Evolutionary conservation across 1,139 yeast genomes (phyloP), one percentile per base, ranked within the genome.

Genomic region (Suhomyces kunorum): DNA sequence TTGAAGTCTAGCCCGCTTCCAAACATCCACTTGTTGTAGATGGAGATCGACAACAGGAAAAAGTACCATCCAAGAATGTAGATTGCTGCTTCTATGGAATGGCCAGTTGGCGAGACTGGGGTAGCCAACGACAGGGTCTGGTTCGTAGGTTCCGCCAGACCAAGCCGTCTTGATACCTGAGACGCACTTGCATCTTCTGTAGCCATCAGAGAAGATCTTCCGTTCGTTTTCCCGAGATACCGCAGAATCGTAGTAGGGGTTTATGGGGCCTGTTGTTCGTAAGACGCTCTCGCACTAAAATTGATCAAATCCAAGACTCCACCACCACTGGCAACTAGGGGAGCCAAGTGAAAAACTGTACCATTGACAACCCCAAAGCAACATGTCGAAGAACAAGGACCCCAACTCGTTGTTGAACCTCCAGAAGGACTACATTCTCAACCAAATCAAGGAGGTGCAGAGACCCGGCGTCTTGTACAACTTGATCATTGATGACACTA

Each of bases 21-120:
- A 66, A 90, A 92, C 96, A 92, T 90, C 97, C 97, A 90, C 63
- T 90, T 92, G 69, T 92, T 92, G 67, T 92, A 92, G 25, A 90
- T 71, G n/a, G 95, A 85, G 22, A 90, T 78, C 11, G 87, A 64
- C 44, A 88, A 73, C 11, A 95, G 84, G 47, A 81, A 81, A 13
- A 71, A 43, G 53, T 80, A 80, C 87, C 71, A 67, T 53, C 77
- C 78, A 9, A 56, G 43, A 24, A 71, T 71, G 52, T 68, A 72
- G 22, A 44, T 28, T n/a, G 39, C 42, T 8, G 55, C 43, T 26
- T 46, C 47, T 18, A 42, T 13, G 17, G 38, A 40, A n/a, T 26
- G 25, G 4, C 24, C 24, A 2, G 34, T 7, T 32, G 17, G 38
- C 37, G 24, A 30, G 25, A 14, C 14, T 13, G 29, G 6, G 18